Conservation (phyloP, 1,284 basidiomycete genomes). For the Entoloma clypeatum region DNA sequence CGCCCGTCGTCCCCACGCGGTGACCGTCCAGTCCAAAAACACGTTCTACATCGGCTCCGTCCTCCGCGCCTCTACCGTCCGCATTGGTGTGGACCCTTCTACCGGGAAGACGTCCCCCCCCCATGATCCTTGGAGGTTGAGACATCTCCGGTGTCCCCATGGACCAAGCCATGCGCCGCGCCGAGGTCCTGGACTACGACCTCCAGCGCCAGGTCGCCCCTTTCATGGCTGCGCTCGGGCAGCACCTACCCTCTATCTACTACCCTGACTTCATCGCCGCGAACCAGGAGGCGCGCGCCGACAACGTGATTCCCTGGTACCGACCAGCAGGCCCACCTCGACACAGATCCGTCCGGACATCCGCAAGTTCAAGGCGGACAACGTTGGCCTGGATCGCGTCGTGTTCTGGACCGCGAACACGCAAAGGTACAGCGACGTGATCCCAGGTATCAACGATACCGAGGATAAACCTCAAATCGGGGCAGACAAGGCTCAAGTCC, state of each 20-base stretch:
- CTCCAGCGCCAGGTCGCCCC: conserved; percentile 94
- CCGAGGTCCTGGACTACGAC: conserved; percentile 94
- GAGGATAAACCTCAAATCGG: conserved; percentile 95
- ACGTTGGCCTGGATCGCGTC: conserved; percentile 84
- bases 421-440: conserved; percentile 94
- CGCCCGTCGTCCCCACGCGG: conserved; percentile 68
- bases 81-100: conserved; percentile 80
- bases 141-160: conserved; percentile 87
- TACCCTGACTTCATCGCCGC: conserved; percentile 96
- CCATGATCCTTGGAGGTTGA: conserved; percentile 98
- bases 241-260: conserved; percentile 94
- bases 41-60: conserved; percentile 89
- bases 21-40: conserved; percentile 83
- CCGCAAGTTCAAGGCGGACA: conserved; percentile 84
- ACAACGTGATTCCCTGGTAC: conserved; percentile 85
- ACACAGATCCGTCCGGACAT: conserved; percentile 92
- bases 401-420: conserved; percentile 99
- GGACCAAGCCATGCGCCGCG: conserved; percentile 92
- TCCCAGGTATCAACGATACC: conserved; percentile 95
- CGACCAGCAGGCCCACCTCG: conserved; percentile 90
- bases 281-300: conserved; percentile 94
- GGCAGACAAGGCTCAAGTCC: conserved; percentile 93
- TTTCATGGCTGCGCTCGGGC: conserved; percentile 76
- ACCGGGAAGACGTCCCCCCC: conserved; percentile 91
- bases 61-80: conserved; percentile 92